Conservation (phyloP, 345 rosid species). For the Gossypium stocksii region DNA sequence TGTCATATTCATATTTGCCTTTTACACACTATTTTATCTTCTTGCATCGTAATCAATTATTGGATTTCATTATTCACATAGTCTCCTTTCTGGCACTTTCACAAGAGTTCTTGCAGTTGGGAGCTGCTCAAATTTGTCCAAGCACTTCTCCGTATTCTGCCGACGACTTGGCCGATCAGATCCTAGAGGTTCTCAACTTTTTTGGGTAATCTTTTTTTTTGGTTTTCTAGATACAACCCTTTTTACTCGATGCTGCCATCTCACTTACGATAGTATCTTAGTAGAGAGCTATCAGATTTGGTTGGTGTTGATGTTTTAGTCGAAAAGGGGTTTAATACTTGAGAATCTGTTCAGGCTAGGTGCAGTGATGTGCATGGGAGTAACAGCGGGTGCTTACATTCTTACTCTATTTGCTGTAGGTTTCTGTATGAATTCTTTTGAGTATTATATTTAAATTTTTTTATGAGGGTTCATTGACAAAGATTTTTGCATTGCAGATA, state of each 20-base stretch:
- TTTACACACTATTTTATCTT: conserved; percentile 11
- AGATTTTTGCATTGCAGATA: conserved; percentile 52
- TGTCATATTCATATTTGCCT: conserved; percentile 16
- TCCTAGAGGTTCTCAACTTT: conserved; percentile 81
- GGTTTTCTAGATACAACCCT: no score
- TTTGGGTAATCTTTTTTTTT: conserved; percentile 44
- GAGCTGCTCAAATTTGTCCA: conserved; percentile 70
- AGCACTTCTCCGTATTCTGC: conserved; percentile 51
- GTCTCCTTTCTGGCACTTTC: conserved; percentile 34
- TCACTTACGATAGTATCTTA: background rate
- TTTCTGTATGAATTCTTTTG: conserved; percentile 10
- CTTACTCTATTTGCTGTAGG: conserved; percentile 87
- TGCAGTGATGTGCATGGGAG: conserved; percentile 96
- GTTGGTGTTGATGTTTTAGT: background rate
- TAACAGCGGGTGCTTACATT: conserved; percentile 90
- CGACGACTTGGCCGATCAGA: conserved; percentile 88
- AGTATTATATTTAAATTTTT: background rate
- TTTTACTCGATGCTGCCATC: background rate
- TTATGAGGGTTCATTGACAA: conserved; percentile 7
- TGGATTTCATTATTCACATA: conserved; percentile 37
- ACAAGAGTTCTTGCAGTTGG: conserved; percentile 92
- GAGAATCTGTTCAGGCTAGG: conserved; percentile 52
- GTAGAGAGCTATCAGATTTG: background rate
- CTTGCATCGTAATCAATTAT: background rate
- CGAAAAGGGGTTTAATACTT: background rate